Percentiles rank a stretch among this genome's conserved stretches.
These are phyloP conservation scores for Ceratobasidium sp. DNA, from an alignment of 1,284 basidiomycete species.

Conservation along the genomic window DNA sequence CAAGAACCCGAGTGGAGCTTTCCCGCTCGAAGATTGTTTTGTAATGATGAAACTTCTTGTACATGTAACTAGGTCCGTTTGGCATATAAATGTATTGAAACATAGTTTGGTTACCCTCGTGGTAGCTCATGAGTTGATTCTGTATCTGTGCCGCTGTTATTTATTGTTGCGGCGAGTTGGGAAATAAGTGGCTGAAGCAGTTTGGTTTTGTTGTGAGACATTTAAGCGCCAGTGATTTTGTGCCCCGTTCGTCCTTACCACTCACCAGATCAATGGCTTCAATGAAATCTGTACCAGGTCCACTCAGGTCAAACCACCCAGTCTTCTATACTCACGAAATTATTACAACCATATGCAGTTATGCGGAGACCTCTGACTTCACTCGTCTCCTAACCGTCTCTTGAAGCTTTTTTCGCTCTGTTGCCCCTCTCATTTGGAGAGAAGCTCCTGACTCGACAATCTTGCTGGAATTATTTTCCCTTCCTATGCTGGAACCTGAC, in stretches of 20 bases:
- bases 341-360: background rate
- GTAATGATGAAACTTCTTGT: too few species aligned
- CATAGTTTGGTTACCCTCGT: too few species aligned
- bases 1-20: too few species aligned
- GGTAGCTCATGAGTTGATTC: too few species aligned
- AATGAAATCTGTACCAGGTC: too few species aligned
- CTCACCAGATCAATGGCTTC: background rate
- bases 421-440: constrained; percentile 11
- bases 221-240: background rate
- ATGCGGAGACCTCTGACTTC: background rate
- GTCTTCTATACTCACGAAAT: background rate
- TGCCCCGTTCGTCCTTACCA: background rate
- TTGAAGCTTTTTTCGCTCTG: constrained; percentile 3
- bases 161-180: too few species aligned
- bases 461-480: background rate
- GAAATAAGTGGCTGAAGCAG: background rate
- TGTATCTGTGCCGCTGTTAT: too few species aligned
- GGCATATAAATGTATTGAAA: too few species aligned
- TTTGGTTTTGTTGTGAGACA: background rate
- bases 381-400: background rate
- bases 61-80: too few species aligned
- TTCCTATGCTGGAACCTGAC: background rate
- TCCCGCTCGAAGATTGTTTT: too few species aligned
- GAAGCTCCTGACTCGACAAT: background rate
- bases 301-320: too few species aligned